Base-by-base conservation (phyloP, 306 rosid species). In the Sicyos edulis region DNA sequence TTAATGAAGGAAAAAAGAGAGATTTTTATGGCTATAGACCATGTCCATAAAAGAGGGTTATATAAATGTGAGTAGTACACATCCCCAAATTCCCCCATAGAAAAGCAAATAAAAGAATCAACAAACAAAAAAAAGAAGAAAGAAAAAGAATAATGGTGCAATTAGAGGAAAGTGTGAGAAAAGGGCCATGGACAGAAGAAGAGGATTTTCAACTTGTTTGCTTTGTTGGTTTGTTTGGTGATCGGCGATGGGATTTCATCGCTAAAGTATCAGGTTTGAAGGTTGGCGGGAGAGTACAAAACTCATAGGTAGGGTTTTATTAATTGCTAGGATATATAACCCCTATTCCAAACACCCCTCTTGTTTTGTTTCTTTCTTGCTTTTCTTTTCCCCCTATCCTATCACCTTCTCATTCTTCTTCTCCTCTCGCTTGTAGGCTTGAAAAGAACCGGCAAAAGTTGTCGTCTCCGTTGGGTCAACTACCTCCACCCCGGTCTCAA, bases 251-350 rank as follows among this genome's bases (percentile, higher is more conserved):
- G 99, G 99, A 95, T 74, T 87, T 83, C 83, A 83, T 91, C 52
- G 96, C 99, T 8, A 86, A 87, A 80, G 97, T 95, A 54, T 95
- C 99, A 95, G 99, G 99, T 95, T 95, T 95, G 99, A 89, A 85
- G 99, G 99, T 89, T 40, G 99, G 99, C 17, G 99, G 99, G 99
- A 82, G 97, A 87, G 80, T 86, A 70, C 58, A 70, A 77, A 7
- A 34, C 40, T 81, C 66, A 73, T 89, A 90, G 92, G 89, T 80
- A 88, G 71, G 95, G 60, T 80, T 80, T 76, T 2, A 34, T 34
- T 34, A 34, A 83, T 34, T 34, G 4, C n/a, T 55, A 72, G 83
- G 81, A 60, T 71, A 84, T 75, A 77, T n/a, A 13, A 1, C 1
- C 32, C 51, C 21, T 20, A 34, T 34, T 34, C 40, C 14, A 45